Evolutionary conservation across 495 filamentous ascomycete species (phyloP), one percentile per base, ranked within the genome.

Genomic region (Cenococcum geophilum): DNA sequence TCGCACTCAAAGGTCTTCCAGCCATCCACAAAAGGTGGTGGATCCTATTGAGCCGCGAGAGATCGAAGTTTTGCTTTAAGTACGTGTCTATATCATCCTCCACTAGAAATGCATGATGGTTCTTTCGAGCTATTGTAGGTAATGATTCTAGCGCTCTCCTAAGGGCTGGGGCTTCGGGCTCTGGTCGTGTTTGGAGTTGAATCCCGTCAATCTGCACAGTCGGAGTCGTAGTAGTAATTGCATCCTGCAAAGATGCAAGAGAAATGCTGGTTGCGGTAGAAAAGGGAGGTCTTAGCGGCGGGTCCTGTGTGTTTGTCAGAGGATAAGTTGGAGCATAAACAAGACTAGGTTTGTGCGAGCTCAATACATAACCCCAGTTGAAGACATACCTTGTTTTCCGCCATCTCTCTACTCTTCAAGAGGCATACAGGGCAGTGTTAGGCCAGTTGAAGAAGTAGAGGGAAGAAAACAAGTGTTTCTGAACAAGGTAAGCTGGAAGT

Each of bases 21-120:
- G 66, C 68, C 64, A 69, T 60, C 68, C 68, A 71, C 1, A 71
- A 60, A 11, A 59, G 63, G 1, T 23, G 34, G 51, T 69, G 60
- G 22, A 71, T 69, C 5, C 35, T 21, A 34, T 71, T 68, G 23
- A 71, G 43, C 16, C 66, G 56, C 21, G 23, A 23, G 5, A 70
- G 61, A 42, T 68, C 58, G 12, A 72, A 58, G 18, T 70, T 65
- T 14, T 62, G 8, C 5, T 57, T 9, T 22, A 70, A 37, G 53
- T 63, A 70, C 10, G 25, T 34, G 12, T 49, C 18, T 34, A 68
- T 65, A 32, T 59, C 57, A 22, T 56, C 50, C 11, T 62, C 27
- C 22, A 45, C 66, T 12, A 64, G 50, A 35, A 53, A 49, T 36
- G 32, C 40, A 4, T 20, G 18, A 16, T 53, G 52, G 0, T 45